Base-by-base conservation (phyloP, 73 alveolate genomes). In the Tetrahymena elliotti region DNA sequence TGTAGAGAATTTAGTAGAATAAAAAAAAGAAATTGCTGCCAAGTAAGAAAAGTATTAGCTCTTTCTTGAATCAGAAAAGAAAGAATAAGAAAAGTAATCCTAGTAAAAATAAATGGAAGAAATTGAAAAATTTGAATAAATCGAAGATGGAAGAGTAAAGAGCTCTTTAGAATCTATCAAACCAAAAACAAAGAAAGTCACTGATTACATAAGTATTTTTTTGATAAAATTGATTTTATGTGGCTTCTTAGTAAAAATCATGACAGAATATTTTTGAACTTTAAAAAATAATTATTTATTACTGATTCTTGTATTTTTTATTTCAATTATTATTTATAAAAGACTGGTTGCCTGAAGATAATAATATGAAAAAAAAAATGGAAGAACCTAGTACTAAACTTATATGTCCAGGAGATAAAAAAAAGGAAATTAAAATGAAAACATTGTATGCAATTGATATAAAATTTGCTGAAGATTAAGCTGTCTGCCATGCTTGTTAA, bases 401-500 rank as follows among this genome's bases (percentile, higher is more conserved):
- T 8, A 92, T 52, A 16, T 97, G 98, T 47, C 98, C 98, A 41
- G 97, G 97, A 24, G 93, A 82, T 41, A 84, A 93, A n/a, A 97
- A 95, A 84, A 98, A 96, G 83, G 92, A 84, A 38, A 83, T 97
- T 2, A 97, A 97, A 84, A 35, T 97, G 95, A 97, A 97, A 84
- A 96, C 96, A 41, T 27, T 97, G 18, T 95, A 98, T 35, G 83
- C 93, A 24, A 36, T 96, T 15, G 95, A 97, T 95, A 93, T 97
- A 38, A 95, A 96, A 22, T 97, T 52, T 24, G 96, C 95, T 94
- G 97, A 96, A 37, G 97, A 97, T n/a, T 94, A 97, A 54, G 97
- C 97, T 93, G 98, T 97, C 38, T 98, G 99, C 84, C 95, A 97
- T 83, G 97, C 98, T 9, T 98, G 99, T 93, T 95, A 97, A 94